phyloP scores from a whole-genome alignment of 148 eudicot genomes.

The Fagopyrum homotropicum region DNA sequence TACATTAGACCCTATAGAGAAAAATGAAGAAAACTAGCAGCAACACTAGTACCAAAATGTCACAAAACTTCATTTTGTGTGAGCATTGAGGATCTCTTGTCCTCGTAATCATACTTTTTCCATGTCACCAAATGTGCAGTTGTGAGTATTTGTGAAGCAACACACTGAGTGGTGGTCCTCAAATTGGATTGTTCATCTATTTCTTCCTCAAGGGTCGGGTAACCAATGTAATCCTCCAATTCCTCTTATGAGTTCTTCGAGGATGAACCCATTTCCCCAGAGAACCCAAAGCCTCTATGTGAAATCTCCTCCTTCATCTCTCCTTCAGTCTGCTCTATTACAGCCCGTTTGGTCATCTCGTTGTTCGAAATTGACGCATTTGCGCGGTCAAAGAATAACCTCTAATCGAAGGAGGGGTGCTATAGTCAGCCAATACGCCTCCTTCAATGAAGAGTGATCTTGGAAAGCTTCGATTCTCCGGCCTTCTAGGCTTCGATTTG shows the following conservation, averaged over 20 bases:
- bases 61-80: too few relatives aligned
- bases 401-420: conserved; percentile 20
- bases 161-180: too few relatives aligned
- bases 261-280: too few relatives aligned
- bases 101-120: too few relatives aligned
- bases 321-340: conserved; percentile 17
- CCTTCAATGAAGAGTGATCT: conserved; percentile 52
- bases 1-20: too few relatives aligned
- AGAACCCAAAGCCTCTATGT: too few relatives aligned
- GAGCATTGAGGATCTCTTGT: too few relatives aligned
- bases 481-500: conserved; percentile 32
- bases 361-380: conserved; percentile 25
- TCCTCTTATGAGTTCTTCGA: conserved; percentile 17
- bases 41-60: too few relatives aligned
- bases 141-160: too few relatives aligned
- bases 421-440: conserved; percentile 45
- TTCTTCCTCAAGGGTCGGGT: conserved; percentile 35
- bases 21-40: too few relatives aligned
- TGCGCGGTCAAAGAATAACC: conserved; percentile 11
- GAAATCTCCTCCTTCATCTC: too few relatives aligned
- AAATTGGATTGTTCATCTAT: conserved; percentile 17
- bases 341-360: conserved; percentile 20
- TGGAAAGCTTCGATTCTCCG: conserved; percentile 12
- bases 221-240: conserved; percentile 23
- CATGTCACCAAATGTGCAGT: too few relatives aligned